phyloP scores from a whole-genome alignment of 192 early-diverging fungal genomes.

The Entomortierella lignicola region DNA sequence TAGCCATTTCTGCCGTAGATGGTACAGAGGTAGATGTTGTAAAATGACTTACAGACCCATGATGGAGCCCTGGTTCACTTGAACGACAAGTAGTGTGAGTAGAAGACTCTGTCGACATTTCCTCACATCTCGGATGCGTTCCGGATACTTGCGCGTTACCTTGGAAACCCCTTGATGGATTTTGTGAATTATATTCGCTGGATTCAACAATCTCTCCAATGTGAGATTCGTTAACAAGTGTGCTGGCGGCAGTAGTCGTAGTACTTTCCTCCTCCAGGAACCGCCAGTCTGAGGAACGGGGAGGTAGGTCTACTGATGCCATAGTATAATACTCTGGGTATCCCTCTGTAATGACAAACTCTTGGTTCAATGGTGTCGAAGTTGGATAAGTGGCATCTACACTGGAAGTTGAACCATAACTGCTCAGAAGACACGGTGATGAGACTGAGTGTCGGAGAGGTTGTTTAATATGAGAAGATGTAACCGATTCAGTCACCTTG shows the following conservation, averaged over 20 bases:
- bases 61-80: neutral
- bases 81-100: neutral
- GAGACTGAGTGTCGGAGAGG: neutral
- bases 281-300: neutral
- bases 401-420: neutral
- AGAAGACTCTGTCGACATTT: neutral
- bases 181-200: neutral
- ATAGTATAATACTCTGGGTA: constrained; percentile 2
- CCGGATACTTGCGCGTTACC: neutral
- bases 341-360: neutral
- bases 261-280: neutral
- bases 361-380: neutral
- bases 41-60: neutral
- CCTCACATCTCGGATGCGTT: neutral
- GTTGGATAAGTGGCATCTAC: neutral
- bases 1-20: neutral
- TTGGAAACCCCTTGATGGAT: neutral
- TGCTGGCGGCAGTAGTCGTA: neutral
- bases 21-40: neutral
- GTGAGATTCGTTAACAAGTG: neutral
- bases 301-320: neutral
- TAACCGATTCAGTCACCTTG: neutral
- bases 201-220: neutral
- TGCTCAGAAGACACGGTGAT: neutral
- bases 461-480: constrained; percentile 7